phyloP scores from a whole-genome alignment of 768 basidiomycete species.

The Vishniacozyma victoriae region DNA sequence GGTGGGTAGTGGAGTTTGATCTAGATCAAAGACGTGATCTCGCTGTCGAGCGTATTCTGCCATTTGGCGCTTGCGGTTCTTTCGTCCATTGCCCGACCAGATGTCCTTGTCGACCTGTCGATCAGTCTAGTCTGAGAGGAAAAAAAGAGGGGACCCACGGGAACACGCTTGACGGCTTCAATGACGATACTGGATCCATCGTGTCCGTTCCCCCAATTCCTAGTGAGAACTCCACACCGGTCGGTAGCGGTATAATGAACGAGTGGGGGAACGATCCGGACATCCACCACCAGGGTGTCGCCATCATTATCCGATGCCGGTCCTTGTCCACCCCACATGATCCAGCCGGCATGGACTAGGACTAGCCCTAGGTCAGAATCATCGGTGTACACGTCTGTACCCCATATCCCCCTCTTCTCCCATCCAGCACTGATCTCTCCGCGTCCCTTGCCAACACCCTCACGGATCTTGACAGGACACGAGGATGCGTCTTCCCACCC shows the following conservation, averaged over 20 bases:
- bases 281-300: conserved; percentile 28
- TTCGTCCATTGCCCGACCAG: too few relatives aligned
- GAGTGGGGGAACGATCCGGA: conserved; percentile 47
- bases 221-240: conserved; percentile 44
- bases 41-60: too few relatives aligned
- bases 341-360: conserved; percentile 49
- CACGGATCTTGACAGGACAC: conserved; percentile 4
- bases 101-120: too few relatives aligned
- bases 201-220: conserved; percentile 51
- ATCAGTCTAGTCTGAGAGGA: too few relatives aligned
- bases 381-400: conserved; percentile 51
- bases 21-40: too few relatives aligned
- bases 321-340: conserved; percentile 29
- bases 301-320: neutral
- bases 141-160: conserved; percentile 35
- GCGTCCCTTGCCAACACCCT: conserved; percentile 4
- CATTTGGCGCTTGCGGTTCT: too few relatives aligned
- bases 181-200: conserved; percentile 49
- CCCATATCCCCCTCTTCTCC: conserved; percentile 46
- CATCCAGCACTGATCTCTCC: neutral
- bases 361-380: conserved; percentile 49
- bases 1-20: too few relatives aligned
- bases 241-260: conserved; percentile 47
- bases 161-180: conserved; percentile 41
- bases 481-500: conserved; percentile 32